These are phyloP conservation scores for Moricandia moricandioides DNA, from an alignment of 345 rosid genomes.

Conservation along the genomic window DNA sequence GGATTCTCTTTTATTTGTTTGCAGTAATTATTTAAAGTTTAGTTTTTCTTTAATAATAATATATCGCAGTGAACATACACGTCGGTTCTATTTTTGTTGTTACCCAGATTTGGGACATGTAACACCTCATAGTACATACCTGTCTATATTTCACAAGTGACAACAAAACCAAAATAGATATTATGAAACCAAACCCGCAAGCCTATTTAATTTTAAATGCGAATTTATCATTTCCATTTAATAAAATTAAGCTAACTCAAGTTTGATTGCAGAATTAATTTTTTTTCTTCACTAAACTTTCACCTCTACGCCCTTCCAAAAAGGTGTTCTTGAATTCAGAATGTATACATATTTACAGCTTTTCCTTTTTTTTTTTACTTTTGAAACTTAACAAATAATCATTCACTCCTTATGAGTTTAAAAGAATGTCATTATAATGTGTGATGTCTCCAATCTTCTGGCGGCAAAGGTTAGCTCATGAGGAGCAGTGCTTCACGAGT, in stretches of 20 bases:
- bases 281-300: background rate
- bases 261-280: background rate
- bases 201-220: background rate
- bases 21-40: background rate
- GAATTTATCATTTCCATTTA: background rate
- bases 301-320: background rate
- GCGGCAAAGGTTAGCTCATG: constrained; percentile 53
- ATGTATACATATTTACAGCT: constrained; percentile 2
- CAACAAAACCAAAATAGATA: background rate
- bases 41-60: background rate
- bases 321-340: background rate
- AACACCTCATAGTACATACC: constrained; percentile 2
- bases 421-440: background rate
- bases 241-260: background rate
- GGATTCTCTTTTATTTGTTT: background rate
- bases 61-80: background rate
- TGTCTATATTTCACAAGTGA: background rate
- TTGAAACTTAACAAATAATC: background rate
- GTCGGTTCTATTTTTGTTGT: constrained; percentile 4
- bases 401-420: background rate
- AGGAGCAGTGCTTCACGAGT: constrained; percentile 84
- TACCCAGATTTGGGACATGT: constrained; percentile 27
- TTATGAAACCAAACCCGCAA: background rate
- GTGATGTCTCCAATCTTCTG: constrained; percentile 16
- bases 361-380: background rate